A percentile compares a stretch with the other conserved stretches of the same genome.
These are phyloP conservation scores for Chrysanthemum makinoi DNA, from an alignment of 129 eudicot species.

Conservation along the genomic window DNA sequence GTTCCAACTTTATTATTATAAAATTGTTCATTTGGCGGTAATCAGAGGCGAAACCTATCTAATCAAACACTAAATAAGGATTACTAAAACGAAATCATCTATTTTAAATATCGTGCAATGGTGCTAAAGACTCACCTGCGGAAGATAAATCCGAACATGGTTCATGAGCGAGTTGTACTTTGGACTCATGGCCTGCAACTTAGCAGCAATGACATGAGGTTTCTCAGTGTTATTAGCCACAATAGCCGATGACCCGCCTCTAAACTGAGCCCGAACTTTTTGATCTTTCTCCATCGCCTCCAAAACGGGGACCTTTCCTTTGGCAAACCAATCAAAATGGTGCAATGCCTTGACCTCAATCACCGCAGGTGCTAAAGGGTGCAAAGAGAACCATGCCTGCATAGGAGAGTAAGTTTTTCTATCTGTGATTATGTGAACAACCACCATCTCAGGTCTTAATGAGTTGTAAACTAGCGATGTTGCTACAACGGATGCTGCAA, in stretches of 20 bases:
- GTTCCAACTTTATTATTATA: too few relatives aligned
- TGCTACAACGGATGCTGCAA: slow-evolving; percentile 93
- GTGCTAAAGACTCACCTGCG: slow-evolving; percentile 9
- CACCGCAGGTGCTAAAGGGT: slow-evolving; percentile 73
- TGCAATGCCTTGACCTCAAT: slow-evolving; percentile 79
- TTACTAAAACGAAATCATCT: too few relatives aligned
- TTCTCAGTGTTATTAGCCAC: slow-evolving; percentile 76
- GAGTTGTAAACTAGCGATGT: slow-evolving; percentile 73
- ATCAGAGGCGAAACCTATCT: too few relatives aligned
- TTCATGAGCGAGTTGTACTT: slow-evolving; percentile 45
- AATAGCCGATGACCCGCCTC: slow-evolving; percentile 89
- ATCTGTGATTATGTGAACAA: slow-evolving; percentile 80
- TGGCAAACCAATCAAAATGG: slow-evolving; percentile 93
- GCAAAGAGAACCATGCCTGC: slow-evolving; percentile 97
- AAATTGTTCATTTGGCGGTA: too few relatives aligned
- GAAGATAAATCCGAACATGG: neutral
- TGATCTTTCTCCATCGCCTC: slow-evolving; percentile 96
- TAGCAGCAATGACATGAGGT: slow-evolving; percentile 78
- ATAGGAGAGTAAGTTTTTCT: slow-evolving; percentile 76
- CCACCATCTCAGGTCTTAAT: slow-evolving; percentile 66
- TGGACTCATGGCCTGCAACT: slow-evolving; percentile 82
- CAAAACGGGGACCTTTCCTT: slow-evolving; percentile 86
- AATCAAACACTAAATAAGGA: too few relatives aligned
- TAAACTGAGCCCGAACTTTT: slow-evolving; percentile 62
- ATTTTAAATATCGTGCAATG: neutral